Evolutionary conservation across 2,329 filamentous ascomycete species (phyloP), one percentile per base, ranked within the genome.

Genomic region (Helicocarpus griseus): DNA sequence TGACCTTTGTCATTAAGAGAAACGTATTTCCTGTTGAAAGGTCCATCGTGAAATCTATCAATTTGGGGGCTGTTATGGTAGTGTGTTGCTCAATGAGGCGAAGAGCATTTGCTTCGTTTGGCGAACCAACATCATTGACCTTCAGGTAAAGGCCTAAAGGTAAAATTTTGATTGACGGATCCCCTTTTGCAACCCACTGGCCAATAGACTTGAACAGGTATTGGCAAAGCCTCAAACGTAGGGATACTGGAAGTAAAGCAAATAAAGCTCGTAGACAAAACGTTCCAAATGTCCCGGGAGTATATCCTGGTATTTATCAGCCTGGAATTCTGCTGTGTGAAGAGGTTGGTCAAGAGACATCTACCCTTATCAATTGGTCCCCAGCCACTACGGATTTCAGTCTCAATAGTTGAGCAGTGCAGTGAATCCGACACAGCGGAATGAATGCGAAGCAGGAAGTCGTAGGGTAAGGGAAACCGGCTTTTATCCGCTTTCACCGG

Each of bases 91-190:
- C 54, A 29, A 54, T 33, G 14, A 53, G 38, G 4, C 19, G 44
- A 38, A 56, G 52, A 21, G 54, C 52, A 41, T 54, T 54, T 3
- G 52, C 54, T 40, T 56, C 52, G 26, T 54, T 54, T 29, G 46
- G 33, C 17, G 49, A 38, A 22, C 48, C 49, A n/a, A 41, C 38
- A 5, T 14, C 5, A 17, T 53, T 50, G n/a, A 43, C 39, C 33
- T 56, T 56, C 4, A 56, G 41, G 38, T 47, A 56, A 9, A 56
- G 52, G 28, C 54, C 54, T 19, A 51, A 33, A 5, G 52, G 54
- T 9, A 56, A 47, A 33, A 29, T 41, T 31, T 50, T 56, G 38
- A 56, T 14, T 21, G 13, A 22, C 7, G 47, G 19, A 41, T 33
- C 3, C 19, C 41, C 9, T 21, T 44, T 31, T 4, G 39, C 39